Evolutionary conservation across 2,329 filamentous ascomycete species (phyloP).

Genomic region (Bimuria novae-zelandiae): DNA sequence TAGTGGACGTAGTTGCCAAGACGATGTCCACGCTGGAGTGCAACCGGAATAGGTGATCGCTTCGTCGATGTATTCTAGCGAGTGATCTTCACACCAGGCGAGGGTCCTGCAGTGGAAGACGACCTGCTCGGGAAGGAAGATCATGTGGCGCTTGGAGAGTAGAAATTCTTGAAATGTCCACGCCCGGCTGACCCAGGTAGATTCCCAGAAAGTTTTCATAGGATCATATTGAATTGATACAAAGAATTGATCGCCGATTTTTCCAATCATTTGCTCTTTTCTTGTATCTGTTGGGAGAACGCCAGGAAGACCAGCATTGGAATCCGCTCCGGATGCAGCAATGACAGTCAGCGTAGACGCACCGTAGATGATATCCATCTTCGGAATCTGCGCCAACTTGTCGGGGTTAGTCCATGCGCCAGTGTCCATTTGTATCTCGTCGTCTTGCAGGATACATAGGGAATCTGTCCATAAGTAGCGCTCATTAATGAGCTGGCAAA

Average conservation of each 20-base stretch:
- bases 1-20: background rate
- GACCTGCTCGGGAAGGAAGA: constrained; percentile 9
- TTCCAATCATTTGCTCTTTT: background rate
- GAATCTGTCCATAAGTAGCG: constrained; percentile 10
- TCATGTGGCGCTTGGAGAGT: constrained; percentile 10
- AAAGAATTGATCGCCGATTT: constrained; percentile 8
- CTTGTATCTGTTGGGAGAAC: background rate
- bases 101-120: constrained; percentile 5
- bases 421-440: constrained; percentile 4
- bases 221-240: constrained; percentile 4
- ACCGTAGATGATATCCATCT: constrained; percentile 17
- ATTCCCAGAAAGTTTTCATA: constrained; percentile 4
- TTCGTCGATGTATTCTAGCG: constrained; percentile 5
- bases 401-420: constrained; percentile 9
- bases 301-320: constrained; percentile 15
- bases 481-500: constrained; percentile 8
- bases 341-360: constrained; percentile 14
- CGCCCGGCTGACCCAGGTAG: constrained; percentile 10
- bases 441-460: constrained; percentile 11
- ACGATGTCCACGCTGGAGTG: constrained; percentile 1
- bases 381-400: constrained; percentile 13
- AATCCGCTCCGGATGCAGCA: constrained; percentile 13
- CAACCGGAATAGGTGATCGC: background rate
- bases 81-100: constrained; percentile 6
- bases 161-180: constrained; percentile 19